Evolutionary conservation across 1,284 basidiomycete genomes (phyloP).

Genomic region (Rhodotorula sp.): DNA sequence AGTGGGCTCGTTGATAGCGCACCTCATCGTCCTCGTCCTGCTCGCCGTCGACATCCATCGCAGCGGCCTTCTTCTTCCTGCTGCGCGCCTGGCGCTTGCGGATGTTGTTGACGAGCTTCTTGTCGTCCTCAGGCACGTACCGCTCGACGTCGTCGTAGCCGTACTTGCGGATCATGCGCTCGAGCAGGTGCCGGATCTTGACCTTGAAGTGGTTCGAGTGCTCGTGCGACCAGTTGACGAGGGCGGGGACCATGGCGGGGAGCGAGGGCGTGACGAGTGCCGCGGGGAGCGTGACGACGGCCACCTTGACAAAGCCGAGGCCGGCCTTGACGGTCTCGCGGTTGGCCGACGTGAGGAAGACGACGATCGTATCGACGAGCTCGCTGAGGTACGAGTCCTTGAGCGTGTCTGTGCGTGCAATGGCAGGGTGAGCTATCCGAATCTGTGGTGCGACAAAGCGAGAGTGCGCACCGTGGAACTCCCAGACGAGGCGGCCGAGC

Average conservation of each 20-base stretch:
- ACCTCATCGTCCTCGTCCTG: slow-evolving; percentile 60
- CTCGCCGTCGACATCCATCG: slow-evolving; percentile 56
- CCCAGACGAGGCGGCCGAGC: slow-evolving; percentile 89
- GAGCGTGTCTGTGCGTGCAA: slow-evolving; percentile 62
- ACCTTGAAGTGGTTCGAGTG: slow-evolving; percentile 99
- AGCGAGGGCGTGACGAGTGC: slow-evolving; percentile 75
- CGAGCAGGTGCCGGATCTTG: slow-evolving; percentile 95
- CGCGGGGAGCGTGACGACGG: slow-evolving; percentile 76
- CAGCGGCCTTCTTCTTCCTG: slow-evolving; percentile 67
- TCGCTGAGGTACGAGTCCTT: slow-evolving; percentile 77
- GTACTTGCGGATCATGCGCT: slow-evolving; percentile 89
- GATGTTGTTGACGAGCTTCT: slow-evolving; percentile 82
- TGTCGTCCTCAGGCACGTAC: slow-evolving; percentile 65
- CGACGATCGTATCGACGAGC: slow-evolving; percentile 79
- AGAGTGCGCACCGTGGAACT: slow-evolving; percentile 75
- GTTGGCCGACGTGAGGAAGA: slow-evolving; percentile 89
- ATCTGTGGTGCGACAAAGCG: neutral
- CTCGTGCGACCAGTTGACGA: slow-evolving; percentile 90
- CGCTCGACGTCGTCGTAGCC: slow-evolving; percentile 75
- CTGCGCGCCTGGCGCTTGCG: slow-evolving; percentile 89
- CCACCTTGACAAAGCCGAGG: slow-evolving; percentile 92
- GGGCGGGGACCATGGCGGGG: slow-evolving; percentile 73
- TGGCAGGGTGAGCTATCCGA: slow-evolving; percentile 7
- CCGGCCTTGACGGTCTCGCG: slow-evolving; percentile 97
- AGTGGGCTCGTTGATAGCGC: too few relatives aligned